Conservation (phyloP, 1,284 basidiomycete species). For the Leucoagaricus sp. region DNA sequence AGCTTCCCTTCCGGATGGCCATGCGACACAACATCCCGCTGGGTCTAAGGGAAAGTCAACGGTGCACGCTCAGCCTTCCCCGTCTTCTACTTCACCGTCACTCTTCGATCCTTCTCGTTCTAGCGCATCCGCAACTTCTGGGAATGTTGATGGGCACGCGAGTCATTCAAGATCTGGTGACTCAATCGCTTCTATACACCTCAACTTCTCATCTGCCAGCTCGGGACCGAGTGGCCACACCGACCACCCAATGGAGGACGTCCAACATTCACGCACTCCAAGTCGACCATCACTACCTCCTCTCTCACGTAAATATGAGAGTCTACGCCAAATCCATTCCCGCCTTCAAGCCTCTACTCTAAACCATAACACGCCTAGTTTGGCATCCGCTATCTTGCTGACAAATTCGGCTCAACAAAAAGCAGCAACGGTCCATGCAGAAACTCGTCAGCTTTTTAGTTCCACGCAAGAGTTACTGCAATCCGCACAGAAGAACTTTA, state of each 20-base stretch:
- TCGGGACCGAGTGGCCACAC: neutral
- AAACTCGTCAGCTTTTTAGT: neutral
- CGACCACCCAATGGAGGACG: neutral
- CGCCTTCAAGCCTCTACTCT: neutral
- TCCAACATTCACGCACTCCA: neutral
- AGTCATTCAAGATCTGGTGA: neutral
- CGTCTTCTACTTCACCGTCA: neutral
- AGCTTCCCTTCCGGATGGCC: neutral
- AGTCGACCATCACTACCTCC: neutral
- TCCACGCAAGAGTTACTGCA: neutral
- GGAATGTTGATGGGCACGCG: neutral
- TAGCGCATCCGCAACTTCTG: neutral
- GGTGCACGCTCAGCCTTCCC: too few species aligned
- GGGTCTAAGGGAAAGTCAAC: too few species aligned
- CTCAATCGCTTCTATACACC: neutral
- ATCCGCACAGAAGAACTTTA: neutral
- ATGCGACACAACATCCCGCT: neutral
- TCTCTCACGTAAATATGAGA: neutral
- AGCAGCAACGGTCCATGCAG: neutral
- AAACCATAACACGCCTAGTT: neutral
- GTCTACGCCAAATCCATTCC: slow-evolving; percentile 8
- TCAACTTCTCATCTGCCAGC: slow-evolving; percentile 1
- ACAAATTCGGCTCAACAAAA: slow-evolving; percentile 1
- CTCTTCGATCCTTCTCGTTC: neutral
- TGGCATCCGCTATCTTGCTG: slow-evolving; percentile 11